Conservation (phyloP, 2,329 filamentous ascomycete species). For the Cephalotrichum gorgonifer region DNA sequence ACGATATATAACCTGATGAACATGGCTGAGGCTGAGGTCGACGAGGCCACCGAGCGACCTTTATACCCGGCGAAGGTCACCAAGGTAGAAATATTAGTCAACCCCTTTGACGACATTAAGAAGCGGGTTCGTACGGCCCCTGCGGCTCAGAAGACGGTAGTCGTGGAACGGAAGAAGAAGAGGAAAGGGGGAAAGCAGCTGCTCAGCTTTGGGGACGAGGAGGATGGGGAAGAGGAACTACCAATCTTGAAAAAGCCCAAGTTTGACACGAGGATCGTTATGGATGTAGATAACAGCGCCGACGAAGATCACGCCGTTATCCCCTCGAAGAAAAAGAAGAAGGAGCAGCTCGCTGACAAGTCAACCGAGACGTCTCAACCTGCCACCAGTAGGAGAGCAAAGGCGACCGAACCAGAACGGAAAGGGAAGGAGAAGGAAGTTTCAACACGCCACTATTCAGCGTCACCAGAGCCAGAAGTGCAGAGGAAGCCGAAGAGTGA, state of each 20-base stretch:
- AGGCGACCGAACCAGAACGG: slow-evolving; percentile 3
- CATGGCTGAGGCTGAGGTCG: slow-evolving; percentile 80
- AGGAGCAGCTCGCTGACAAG: slow-evolving; percentile 16
- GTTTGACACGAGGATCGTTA: slow-evolving; percentile 67
- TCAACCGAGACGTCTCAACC: slow-evolving; percentile 14
- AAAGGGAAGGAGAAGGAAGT: not conserved
- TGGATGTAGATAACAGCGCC: slow-evolving; percentile 38
- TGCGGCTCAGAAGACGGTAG: slow-evolving; percentile 15
- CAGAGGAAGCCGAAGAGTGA: slow-evolving; percentile 31
- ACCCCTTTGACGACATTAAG: slow-evolving; percentile 74
- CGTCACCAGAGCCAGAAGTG: slow-evolving; percentile 9
- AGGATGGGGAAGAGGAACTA: slow-evolving; percentile 38
- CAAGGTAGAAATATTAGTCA: slow-evolving; percentile 63
- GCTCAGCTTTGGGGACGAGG: slow-evolving; percentile 68
- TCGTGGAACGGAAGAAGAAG: slow-evolving; percentile 45
- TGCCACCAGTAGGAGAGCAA: not conserved
- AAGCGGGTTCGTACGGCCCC: slow-evolving; percentile 37
- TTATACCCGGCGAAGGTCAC: slow-evolving; percentile 77
- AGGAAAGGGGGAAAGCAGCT: slow-evolving; percentile 66
- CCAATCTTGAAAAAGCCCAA: slow-evolving; percentile 56
- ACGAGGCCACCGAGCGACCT: slow-evolving; percentile 69
- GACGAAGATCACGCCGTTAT: slow-evolving; percentile 17
- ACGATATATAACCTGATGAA: slow-evolving; percentile 94
- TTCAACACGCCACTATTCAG: slow-evolving; percentile 6
- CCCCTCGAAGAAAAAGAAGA: slow-evolving; percentile 19